Conservation (phyloP, 768 basidiomycete genomes). For the Suillus weaverae region DNA sequence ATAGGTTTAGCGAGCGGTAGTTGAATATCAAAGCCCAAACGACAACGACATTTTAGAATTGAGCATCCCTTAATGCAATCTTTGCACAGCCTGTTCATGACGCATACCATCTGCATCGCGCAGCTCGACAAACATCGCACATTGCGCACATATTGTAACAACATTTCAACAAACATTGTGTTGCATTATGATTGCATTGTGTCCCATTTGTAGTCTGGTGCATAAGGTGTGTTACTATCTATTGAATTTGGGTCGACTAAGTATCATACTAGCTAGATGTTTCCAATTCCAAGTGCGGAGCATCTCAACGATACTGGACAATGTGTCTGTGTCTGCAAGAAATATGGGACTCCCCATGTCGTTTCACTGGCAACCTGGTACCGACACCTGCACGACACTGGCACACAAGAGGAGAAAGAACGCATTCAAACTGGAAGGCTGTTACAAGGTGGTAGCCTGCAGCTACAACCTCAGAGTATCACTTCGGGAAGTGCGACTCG, state of each 20-base stretch:
- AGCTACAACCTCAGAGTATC: neutral
- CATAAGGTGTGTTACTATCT: neutral
- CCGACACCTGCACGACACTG: neutral
- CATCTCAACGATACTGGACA: neutral
- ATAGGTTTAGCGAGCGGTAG: no score
- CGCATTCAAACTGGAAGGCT: neutral
- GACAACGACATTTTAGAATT: no score
- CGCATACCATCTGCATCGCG: no score
- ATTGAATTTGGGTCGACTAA: neutral
- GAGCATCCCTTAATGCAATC: no score
- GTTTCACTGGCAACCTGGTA: constrained; percentile 5
- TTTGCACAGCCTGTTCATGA: no score
- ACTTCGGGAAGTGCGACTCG: neutral
- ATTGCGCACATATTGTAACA: no score
- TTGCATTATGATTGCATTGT: neutral
- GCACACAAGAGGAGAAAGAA: constrained; percentile 5
- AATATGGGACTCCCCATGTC: neutral
- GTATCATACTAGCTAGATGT: neutral
- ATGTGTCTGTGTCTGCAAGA: neutral
- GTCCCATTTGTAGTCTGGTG: no score
- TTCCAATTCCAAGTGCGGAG: neutral
- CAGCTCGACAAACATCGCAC: no score
- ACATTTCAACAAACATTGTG: no score
- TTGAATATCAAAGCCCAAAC: no score
- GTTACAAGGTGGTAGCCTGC: neutral